phyloP scores from a whole-genome alignment of 2,329 filamentous ascomycete species.

The Dactylellina parvicollis region DNA sequence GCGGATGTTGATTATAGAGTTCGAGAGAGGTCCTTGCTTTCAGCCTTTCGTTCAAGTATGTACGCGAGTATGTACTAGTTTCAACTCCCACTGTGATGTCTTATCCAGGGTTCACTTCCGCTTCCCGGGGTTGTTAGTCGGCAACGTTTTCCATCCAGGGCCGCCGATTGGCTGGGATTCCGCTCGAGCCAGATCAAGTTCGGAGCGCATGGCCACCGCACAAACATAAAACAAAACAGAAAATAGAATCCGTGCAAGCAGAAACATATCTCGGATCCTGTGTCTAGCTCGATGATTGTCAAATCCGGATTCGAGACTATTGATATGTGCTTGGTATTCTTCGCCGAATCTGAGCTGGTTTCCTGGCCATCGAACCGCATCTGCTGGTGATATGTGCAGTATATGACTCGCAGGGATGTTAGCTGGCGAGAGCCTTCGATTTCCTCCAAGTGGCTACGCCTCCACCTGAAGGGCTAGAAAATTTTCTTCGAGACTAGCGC shows the following conservation, averaged over 20 bases:
- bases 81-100: conserved; percentile 13
- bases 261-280: too few relatives aligned
- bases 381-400: conserved; percentile 8
- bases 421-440: neutral
- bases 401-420: conserved; percentile 24
- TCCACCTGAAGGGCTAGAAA: conserved; percentile 13
- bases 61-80: conserved; percentile 6
- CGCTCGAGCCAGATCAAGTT: conserved; percentile 15
- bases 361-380: neutral
- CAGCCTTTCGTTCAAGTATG: conserved; percentile 22
- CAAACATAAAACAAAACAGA: conserved; percentile 16
- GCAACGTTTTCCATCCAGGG: conserved; percentile 45
- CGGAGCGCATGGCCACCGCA: neutral
- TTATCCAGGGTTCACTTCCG: conserved; percentile 33
- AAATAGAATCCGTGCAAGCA: too few relatives aligned
- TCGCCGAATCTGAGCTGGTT: neutral
- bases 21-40: neutral
- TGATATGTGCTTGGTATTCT: too few relatives aligned
- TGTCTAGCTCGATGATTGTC: too few relatives aligned
- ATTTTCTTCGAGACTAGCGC: conserved; percentile 41
- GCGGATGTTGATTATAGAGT: neutral
- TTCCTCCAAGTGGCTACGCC: conserved; percentile 28
- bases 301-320: too few relatives aligned
- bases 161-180: conserved; percentile 38
- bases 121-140: conserved; percentile 32